Percentiles rank a stretch among this genome's conserved stretches.
phyloP scores from a whole-genome alignment of 257 asterid species.

The Gentiana macrophylla region DNA sequence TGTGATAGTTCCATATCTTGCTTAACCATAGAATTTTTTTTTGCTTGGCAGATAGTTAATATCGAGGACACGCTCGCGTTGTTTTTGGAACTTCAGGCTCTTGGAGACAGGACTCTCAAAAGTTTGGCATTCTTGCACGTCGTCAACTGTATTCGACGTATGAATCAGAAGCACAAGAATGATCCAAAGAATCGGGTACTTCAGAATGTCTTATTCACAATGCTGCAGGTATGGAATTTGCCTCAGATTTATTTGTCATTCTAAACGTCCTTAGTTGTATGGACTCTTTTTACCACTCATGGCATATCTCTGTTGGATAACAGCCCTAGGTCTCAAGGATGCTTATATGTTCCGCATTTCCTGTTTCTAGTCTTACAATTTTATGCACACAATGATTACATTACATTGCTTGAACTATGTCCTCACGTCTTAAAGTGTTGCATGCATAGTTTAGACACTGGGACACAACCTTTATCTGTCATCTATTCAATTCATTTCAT shows the following conservation, averaged over 20 bases:
- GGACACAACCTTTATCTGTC: too few relatives aligned
- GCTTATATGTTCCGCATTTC: too few relatives aligned
- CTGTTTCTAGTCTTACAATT: too few relatives aligned
- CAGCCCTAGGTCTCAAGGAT: too few relatives aligned
- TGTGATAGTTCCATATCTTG: constrained; percentile 1
- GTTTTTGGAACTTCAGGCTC: constrained; percentile 87
- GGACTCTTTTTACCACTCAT: constrained; percentile 1
- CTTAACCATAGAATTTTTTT: neutral
- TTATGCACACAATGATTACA: too few relatives aligned
- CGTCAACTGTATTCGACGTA: constrained; percentile 48
- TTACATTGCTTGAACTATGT: too few relatives aligned
- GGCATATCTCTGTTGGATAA: too few relatives aligned
- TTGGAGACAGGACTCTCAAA: constrained; percentile 57
- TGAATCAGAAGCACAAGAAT: constrained; percentile 91
- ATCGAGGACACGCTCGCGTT: constrained; percentile 50
- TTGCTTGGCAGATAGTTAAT: constrained; percentile 39
- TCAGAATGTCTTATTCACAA: constrained; percentile 58
- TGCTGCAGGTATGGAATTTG: constrained; percentile 63
- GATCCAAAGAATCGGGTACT: constrained; percentile 69
- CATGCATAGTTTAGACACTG: too few relatives aligned
- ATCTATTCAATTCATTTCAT: too few relatives aligned
- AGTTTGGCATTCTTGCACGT: constrained; percentile 65
- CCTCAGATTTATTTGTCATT: constrained; percentile 4
- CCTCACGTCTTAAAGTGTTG: too few relatives aligned
- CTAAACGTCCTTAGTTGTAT: neutral